Evolutionary conservation across 2,329 filamentous ascomycete species (phyloP), one percentile per base, ranked within the genome.

Genomic region (Fusarium pseudocircinatum): DNA sequence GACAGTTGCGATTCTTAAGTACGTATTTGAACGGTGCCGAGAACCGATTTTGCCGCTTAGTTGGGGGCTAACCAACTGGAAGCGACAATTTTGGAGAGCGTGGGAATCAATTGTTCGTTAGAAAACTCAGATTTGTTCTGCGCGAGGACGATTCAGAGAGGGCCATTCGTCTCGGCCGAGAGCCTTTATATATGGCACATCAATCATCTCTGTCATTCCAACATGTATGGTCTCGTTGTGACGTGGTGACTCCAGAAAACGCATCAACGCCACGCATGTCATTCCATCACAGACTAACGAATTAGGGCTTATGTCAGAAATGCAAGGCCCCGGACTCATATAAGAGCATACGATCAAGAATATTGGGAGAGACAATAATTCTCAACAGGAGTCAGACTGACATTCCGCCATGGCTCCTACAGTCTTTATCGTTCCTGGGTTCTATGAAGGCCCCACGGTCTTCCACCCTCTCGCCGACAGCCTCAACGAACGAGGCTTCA

Each of bases 121-220:
- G 44, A 2, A 28, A 7, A 2, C 2, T 44, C 16, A 4, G 7
- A 2, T n/a, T 22, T 4, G 3, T 22, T 15, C 44, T 30, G 20
- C 10, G 4, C 14, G 26, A 22, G 10, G 9, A 12, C 6, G 4
- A 5, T 15, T 18, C 15, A 13, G 7, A 10, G 14, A 24, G 13
- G 16, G 6, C 8, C 12, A 15, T 7, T 8, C 7, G 28, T 28
- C 28, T 28, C 6, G 28, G 28, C 28, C 28, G 6, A 46, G 20
- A 22, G 6, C 2, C 6, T 22, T 2, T 15, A 11, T 5, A 3
- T 12, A 13, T 14, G 1, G 24, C 0, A 18, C 0, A 43, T 24
- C 9, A 2, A 24, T 43, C n/a, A 43, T 24, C 11, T 24, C 1
- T 24, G 10, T 4, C 40, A 1, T 7, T 26, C 13, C 24, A 37